Percentiles rank a stretch among this genome's conserved stretches.
Conservation (phyloP, 768 basidiomycete species). For the Tricholoma matsutake region DNA sequence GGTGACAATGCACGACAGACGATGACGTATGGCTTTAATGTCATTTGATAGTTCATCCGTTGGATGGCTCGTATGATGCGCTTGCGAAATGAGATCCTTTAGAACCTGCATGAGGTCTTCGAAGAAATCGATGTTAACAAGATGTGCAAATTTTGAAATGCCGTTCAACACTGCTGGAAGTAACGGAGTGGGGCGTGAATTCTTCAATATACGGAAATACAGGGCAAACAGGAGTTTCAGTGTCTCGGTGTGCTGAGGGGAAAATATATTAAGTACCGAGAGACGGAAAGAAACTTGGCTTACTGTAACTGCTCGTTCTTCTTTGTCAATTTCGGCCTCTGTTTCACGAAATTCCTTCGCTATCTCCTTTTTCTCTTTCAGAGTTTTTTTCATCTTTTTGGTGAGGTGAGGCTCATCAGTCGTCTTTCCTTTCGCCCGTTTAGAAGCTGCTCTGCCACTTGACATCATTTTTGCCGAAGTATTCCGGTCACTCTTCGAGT, state of each 20-base stretch:
- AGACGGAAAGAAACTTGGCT: slow-evolving; percentile 22
- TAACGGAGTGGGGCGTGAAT: slow-evolving; percentile 70
- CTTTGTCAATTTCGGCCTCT: slow-evolving; percentile 88
- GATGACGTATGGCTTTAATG: slow-evolving; percentile 46
- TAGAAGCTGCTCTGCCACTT: slow-evolving; percentile 42
- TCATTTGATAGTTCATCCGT: slow-evolving; percentile 27
- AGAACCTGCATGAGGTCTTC: slow-evolving; percentile 88
- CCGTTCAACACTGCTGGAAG: slow-evolving; percentile 88
- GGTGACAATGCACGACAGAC: slow-evolving; percentile 85
- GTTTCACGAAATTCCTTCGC: slow-evolving; percentile 92
- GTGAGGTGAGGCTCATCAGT: slow-evolving; percentile 73
- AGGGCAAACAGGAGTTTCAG: slow-evolving; percentile 95
- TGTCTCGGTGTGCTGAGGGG: slow-evolving; percentile 89
- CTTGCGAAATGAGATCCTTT: slow-evolving; percentile 61
- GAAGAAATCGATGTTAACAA: slow-evolving; percentile 99
- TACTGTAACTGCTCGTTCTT: slow-evolving; percentile 81
- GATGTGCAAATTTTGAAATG: slow-evolving; percentile 89
- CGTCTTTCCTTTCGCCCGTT: slow-evolving; percentile 54
- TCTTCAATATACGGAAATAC: slow-evolving; percentile 95
- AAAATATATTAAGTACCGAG: slow-evolving; percentile 2
- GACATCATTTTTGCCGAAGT: slow-evolving; percentile 29
- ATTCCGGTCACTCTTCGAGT: slow-evolving; percentile 60
- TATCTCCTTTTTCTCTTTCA: slow-evolving; percentile 88
- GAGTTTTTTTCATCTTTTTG: slow-evolving; percentile 84
- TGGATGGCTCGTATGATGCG: slow-evolving; percentile 34